Conservation (phyloP, 257 asterid species). For the Hygrophila difformis region DNA sequence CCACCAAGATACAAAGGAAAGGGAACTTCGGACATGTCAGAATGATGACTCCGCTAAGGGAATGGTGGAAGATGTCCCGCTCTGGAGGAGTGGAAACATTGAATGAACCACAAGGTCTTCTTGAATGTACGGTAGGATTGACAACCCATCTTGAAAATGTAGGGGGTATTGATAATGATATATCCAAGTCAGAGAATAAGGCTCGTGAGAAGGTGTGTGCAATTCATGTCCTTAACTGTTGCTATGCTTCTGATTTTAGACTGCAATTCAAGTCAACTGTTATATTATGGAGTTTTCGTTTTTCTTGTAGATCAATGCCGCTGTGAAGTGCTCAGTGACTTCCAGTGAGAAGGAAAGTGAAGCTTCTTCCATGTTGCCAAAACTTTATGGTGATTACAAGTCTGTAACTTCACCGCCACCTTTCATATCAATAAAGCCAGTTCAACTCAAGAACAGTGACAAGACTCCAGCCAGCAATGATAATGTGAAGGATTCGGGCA, state of each 20-base stretch:
- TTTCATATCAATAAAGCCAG: conserved; percentile 21
- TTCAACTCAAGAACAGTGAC: conserved; percentile 23
- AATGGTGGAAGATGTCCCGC: not conserved
- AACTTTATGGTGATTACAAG: conserved; percentile 20
- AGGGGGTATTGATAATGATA: conserved; percentile 15
- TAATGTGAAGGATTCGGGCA: conserved; percentile 19
- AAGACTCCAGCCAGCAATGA: conserved; percentile 27
- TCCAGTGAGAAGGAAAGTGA: conserved; percentile 21
- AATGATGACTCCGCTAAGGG: too few relatives aligned
- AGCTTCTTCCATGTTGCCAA: conserved; percentile 15
- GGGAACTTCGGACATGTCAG: not conserved
- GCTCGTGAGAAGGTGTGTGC: conserved; percentile 21
- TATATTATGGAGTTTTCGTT: conserved; percentile 11
- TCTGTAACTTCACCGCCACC: conserved; percentile 2
- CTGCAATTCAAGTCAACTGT: conserved; percentile 8
- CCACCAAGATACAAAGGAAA: conserved; percentile 20
- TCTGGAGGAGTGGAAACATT: conserved; percentile 17
- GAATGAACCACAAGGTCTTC: conserved; percentile 17
- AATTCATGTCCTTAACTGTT: too few relatives aligned
- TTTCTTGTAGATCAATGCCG: conserved; percentile 29
- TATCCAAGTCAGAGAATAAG: conserved; percentile 16
- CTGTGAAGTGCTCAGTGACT: conserved; percentile 15
- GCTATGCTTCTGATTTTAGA: conserved; percentile 2
- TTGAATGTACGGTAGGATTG: conserved; percentile 18
- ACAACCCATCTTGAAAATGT: conserved; percentile 16